Base-by-base conservation (phyloP, 2,329 filamentous ascomycete species). In the Alternaria consortialis region DNA sequence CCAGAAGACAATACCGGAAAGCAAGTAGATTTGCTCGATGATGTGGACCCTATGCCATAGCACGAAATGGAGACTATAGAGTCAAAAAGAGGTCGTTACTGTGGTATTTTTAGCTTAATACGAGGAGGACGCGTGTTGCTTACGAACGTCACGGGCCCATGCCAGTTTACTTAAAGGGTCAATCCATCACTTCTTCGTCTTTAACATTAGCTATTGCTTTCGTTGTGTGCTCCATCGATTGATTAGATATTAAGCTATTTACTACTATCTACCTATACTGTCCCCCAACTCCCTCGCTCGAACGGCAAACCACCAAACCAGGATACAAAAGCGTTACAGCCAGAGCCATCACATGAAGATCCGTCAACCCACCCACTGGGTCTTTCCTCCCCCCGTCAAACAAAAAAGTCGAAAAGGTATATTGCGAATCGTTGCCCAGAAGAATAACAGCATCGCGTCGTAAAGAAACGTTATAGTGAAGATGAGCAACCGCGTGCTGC, bases 371-470 rank as follows among this genome's bases (percentile, higher is more conserved):
- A 34, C 32, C 46, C 46, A 58, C 44, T 55, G 34, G 7, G n/a
- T 39, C 9, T 9, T 15, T 57, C 54, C 46, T 17, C 53, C 42
- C 56, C 55, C 58, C 61, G 54, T 52, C 13, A 53, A 25, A 25
- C 34, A 52, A 32, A 50, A 52, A 58, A 58, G 29, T 42, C 40
- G 32, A 58, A 52, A 68, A 66, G 65, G 63, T 68, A 68, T 69
- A 69, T 54, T 62, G 61, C 62, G 63, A 47, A 60, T 47, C 51
- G 50, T 53, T 56, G 43, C 61, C 61, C 60, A 58, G 67, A 69
- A 68, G 67, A 75, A 72, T 66, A 64, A 65, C 62, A 74, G 73
- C 74, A 67, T 77, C 64, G 66, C 71, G 66, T 77, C 74, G 68
- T 76, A 65, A 74, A 63, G 59, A 64, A 72, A 69, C 69, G 59